Base-by-base conservation (phyloP, 2,329 filamentous ascomycete genomes). In the Botrytis galanthina region DNA sequence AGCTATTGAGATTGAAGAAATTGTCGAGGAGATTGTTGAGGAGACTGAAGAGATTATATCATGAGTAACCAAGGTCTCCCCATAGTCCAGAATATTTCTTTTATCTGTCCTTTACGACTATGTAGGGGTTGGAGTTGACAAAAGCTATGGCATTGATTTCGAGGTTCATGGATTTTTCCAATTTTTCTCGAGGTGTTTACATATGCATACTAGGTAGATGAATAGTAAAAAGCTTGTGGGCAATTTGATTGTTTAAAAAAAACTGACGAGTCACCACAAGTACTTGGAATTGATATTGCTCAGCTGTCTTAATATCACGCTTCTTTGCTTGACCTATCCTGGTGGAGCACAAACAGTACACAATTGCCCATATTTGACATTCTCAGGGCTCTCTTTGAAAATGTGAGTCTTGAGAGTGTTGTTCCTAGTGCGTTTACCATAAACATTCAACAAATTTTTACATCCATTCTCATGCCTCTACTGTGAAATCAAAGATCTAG, bases 1-100 rank as follows among this genome's bases (percentile, higher is more conserved):
- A 83, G 93, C 90, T 76, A 85, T 93, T 76, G 90, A 97, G 75
- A 94, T 98, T 76, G 96, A 98, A 84, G 93, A 95, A 85, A 95
- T 92, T 78, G 84, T 93, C 76, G 91, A 89, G 79, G 95, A 98
- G 85, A 95, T 92, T 78, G 84, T 93, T 77, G 91, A 89, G 78
- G 93, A 98, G 88, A 92, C 87, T 74, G 96, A 98, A 87, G 96
- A 98, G 84, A 86, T 93, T 73, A 75, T 81, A 73, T 57, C 72
- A 57, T 73, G 60, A 71, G 37, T 12, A 72, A 26, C 39, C n/a
- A 46, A 69, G 22, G 29, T 57, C 29, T 69, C 22, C 16, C 54
- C 10, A 48, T 60, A 67, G 44, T 39, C 48, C 37, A 22, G 63
- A 54, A 48, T 60, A 39, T 60, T 69, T 59, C 64, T 22, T 54